A percentile compares a stretch with the other conserved stretches of the same genome.
Evolutionary conservation across 2,329 filamentous ascomycete genomes (phyloP).

Genomic region (Fusarium succisae): DNA sequence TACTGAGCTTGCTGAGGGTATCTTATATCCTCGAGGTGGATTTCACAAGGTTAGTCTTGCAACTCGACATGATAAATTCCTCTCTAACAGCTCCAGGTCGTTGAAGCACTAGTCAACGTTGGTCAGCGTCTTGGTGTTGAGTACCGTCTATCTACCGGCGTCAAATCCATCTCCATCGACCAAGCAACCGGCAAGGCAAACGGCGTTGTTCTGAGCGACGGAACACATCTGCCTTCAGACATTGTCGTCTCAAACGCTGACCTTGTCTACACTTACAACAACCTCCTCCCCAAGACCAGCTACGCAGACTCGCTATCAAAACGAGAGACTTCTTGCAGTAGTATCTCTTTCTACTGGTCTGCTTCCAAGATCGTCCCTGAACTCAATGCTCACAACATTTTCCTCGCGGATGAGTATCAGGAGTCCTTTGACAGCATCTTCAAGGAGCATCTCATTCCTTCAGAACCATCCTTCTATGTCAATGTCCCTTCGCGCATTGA

Average conservation of each 20-base stretch:
- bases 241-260: conserved; percentile 78
- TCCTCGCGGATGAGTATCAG: conserved; percentile 76
- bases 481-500: conserved; percentile 79
- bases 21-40: conserved; percentile 78
- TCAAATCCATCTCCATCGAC: conserved; percentile 61
- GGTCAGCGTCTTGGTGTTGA: conserved; percentile 69
- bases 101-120: conserved; percentile 71
- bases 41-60: conserved; percentile 61
- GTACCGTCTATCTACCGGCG: conserved; percentile 68
- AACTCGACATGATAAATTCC: accelerated
- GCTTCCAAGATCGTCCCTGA: conserved; percentile 68
- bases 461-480: conserved; percentile 78
- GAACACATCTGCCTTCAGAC: conserved; percentile 69
- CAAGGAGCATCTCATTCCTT: conserved; percentile 71
- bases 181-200: conserved; percentile 56
- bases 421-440: conserved; percentile 82
- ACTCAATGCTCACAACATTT: conserved; percentile 78
- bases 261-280: conserved; percentile 77
- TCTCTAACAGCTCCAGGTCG: conserved; percentile 49
- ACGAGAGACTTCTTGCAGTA: conserved; percentile 72
- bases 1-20: conserved; percentile 76
- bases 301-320: conserved; percentile 54
- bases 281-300: conserved; percentile 66
- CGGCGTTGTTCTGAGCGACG: conserved; percentile 68
- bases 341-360: conserved; percentile 82